Base-by-base conservation (phyloP, 2,329 filamentous ascomycete genomes). In the Paecilomyces formosus region DNA sequence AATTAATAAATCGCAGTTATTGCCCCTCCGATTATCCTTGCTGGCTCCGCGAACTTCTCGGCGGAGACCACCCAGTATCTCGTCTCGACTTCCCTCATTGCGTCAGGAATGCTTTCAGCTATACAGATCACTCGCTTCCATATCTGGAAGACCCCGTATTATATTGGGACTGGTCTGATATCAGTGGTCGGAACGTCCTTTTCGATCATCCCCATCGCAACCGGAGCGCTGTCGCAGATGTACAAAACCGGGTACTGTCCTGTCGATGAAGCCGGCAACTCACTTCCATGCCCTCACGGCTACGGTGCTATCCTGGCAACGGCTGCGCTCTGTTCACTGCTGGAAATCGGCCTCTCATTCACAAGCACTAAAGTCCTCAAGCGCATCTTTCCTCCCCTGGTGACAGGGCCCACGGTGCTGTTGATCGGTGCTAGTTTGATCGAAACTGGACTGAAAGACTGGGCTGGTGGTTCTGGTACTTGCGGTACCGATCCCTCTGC, bases 171-270 rank as follows among this genome's bases (percentile, higher is more conserved):
- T 0, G 86, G 86, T 3, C 70, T 88, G 60, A 83, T 88, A 52
- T 87, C 84, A 0, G 85, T 88, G 0, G 85, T 88, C 2, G 86
- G 86, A 9, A 87, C 85, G 5, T 87, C 85, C 0, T 89, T 89
- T 65, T 80, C 86, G 9, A 86, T 84, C 21, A 83, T 89, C 54
- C 83, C 86, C 1, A 84, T 88, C 7, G 84, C 85, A 1, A 81
- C 81, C 3, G 84, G 83, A 21, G 85, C 85, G 1, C 80, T 87
- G 8, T 64, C 72, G 2, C 85, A 87, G 68, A 87, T 85, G 80
- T 89, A 89, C 65, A 70, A 73, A 3, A 85, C 81, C 13, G 87
- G 86, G 3, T 87, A 81, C 62, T 88, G 86, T 62, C 85, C 85
- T 1, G 70, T 72, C 0, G 82, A 79, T 58, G 78, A 76, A 1